Conservation (phyloP, 176 grass and related monocot species). For the Carex myosuroides region DNA sequence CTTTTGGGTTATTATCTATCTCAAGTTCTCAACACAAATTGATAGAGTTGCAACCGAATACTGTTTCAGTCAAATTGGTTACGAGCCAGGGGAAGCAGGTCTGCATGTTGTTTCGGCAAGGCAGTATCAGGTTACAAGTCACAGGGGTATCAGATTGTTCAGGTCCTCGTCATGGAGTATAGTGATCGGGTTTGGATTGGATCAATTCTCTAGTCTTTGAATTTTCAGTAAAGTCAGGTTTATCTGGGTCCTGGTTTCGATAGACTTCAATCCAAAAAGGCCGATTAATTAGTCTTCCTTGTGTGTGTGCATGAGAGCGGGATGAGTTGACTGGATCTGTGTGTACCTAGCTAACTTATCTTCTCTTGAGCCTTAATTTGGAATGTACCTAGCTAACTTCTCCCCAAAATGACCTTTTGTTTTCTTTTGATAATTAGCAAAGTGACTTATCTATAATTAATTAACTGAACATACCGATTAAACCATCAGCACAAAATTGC, state of each 20-base stretch:
- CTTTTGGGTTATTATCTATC: neutral
- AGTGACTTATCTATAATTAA: neutral
- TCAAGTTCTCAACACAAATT: neutral
- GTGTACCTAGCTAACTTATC: no score
- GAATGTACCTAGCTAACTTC: neutral
- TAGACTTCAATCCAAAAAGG: neutral
- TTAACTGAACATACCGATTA: neutral
- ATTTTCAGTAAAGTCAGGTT: neutral
- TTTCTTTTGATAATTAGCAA: neutral
- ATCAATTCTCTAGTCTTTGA: neutral
- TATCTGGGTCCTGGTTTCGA: neutral
- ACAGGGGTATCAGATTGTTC: neutral
- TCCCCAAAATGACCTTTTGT: neutral
- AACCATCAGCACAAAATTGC: neutral
- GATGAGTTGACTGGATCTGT: neutral
- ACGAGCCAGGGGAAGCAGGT: neutral
- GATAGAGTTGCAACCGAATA: neutral
- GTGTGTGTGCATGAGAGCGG: neutral
- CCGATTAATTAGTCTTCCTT: neutral
- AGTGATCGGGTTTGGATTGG: neutral
- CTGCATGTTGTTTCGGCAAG: neutral
- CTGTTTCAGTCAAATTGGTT: neutral
- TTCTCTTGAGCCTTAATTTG: neutral
- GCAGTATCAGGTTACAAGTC: neutral
- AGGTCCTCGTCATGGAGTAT: neutral